These are phyloP conservation scores for Pyrus hybrid DNA, from an alignment of 331 rosid species.

Conservation along the genomic window DNA sequence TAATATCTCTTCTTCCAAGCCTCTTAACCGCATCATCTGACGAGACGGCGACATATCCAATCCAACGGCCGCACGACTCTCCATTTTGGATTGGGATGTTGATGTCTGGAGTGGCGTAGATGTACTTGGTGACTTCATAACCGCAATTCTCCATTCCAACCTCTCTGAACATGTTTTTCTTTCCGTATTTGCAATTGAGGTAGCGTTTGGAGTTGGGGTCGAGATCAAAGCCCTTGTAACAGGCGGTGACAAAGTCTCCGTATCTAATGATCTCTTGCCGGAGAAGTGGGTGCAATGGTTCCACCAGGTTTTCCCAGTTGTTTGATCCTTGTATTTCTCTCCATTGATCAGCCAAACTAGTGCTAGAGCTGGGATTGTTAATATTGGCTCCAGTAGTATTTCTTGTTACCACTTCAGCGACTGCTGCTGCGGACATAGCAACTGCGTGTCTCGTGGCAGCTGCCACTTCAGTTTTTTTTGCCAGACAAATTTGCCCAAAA, in stretches of 20 bases:
- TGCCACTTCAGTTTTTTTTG: constrained; percentile 9
- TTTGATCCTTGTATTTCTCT: constrained; percentile 68
- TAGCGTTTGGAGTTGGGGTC: constrained; percentile 65
- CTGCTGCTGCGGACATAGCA: constrained; percentile 3
- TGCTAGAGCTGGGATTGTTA: not conserved
- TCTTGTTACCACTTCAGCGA: not conserved
- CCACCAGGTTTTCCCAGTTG: constrained; percentile 69
- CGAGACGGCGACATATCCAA: constrained; percentile 70
- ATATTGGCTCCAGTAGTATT: not conserved
- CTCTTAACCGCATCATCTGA: constrained; percentile 30
- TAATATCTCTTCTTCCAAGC: constrained; percentile 71
- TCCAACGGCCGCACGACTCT: constrained; percentile 58
- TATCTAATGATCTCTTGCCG: constrained; percentile 66
- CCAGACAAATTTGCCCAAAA: constrained; percentile 45
- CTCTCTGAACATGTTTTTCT: constrained; percentile 47
- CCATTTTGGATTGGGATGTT: constrained; percentile 38
- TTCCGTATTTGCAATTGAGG: constrained; percentile 77
- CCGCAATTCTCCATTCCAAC: constrained; percentile 60
- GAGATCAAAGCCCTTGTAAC: constrained; percentile 83
- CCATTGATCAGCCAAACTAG: constrained; percentile 39
- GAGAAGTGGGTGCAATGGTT: constrained; percentile 81
- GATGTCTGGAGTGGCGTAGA: constrained; percentile 78
- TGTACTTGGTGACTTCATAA: constrained; percentile 73
- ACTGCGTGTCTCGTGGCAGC: constrained; percentile 6
- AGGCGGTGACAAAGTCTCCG: constrained; percentile 63